Percentiles rank a stretch among this genome's conserved stretches.
These are phyloP conservation scores for Viola pubescens DNA, from an alignment of 441 rosid genomes.

Conservation along the genomic window DNA sequence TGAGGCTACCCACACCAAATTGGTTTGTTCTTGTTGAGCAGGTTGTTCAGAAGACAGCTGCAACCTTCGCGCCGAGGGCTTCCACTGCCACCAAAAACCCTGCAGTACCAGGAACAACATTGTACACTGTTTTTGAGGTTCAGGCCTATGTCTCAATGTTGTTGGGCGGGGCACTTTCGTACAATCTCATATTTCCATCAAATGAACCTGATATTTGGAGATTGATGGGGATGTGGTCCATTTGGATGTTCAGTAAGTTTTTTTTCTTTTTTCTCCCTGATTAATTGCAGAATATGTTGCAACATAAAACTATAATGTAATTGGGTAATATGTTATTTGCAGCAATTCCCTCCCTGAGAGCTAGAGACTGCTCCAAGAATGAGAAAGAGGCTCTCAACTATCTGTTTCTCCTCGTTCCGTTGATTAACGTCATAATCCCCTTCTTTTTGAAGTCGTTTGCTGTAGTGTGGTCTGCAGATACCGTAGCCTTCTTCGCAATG, in stretches of 20 bases:
- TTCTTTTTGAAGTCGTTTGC: constrained; percentile 92
- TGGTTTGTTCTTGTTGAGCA: constrained; percentile 19
- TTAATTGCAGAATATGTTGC: not conserved
- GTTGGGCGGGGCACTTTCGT: constrained; percentile 76
- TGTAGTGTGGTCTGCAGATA: constrained; percentile 93
- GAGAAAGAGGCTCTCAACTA: constrained; percentile 96
- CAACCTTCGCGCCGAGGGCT: constrained; percentile 94
- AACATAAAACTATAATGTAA: not conserved
- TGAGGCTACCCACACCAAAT: not conserved
- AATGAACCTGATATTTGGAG: constrained; percentile 91
- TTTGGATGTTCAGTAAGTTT: constrained; percentile 96
- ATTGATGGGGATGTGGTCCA: constrained; percentile 99
- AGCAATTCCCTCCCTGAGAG: constrained; percentile 94
- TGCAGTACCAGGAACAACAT: constrained; percentile 78
- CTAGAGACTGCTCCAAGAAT: constrained; percentile 80
- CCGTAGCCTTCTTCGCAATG: constrained; percentile 71
- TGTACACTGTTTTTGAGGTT: constrained; percentile 83
- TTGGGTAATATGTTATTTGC: constrained; percentile 15
- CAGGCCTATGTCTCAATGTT: constrained; percentile 77
- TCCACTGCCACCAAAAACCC: constrained; percentile 87
- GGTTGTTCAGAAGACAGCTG: constrained; percentile 91
- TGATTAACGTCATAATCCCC: constrained; percentile 73
- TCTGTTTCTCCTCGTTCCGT: constrained; percentile 72
- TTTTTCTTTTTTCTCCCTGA: not conserved
- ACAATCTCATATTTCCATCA: constrained; percentile 81